phyloP scores from a whole-genome alignment of 495 filamentous ascomycete species.

The Podospora comata region DNA sequence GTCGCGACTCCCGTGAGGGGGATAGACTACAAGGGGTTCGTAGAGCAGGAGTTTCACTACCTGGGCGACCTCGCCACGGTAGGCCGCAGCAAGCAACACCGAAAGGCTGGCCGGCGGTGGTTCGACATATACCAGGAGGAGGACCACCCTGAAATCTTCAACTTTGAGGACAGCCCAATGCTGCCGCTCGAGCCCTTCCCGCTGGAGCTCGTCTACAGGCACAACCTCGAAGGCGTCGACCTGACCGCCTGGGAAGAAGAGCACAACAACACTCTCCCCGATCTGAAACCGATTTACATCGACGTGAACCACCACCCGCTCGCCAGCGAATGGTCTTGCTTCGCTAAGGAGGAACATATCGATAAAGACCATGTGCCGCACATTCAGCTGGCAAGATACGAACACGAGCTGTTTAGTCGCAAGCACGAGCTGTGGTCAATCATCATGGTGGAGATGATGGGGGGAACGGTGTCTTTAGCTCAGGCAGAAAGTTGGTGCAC shows the following conservation, averaged over 20 bases:
- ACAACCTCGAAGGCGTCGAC: neutral
- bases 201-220: neutral
- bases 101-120: neutral
- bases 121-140: neutral
- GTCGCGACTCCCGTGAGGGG: no score
- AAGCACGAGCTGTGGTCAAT: neutral
- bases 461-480: neutral
- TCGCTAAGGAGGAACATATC: no score
- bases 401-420: neutral
- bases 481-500: neutral
- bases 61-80: neutral
- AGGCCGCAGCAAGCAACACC: neutral
- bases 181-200: neutral
- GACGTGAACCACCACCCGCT: neutral
- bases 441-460: neutral
- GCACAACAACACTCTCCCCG: neutral
- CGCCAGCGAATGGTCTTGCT: no score
- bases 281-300: neutral
- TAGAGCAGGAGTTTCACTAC: neutral
- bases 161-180: neutral
- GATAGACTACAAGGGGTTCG: neutral
- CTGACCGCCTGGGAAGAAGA: neutral
- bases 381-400: neutral
- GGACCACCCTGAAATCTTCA: neutral
- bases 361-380: neutral